phyloP scores from a whole-genome alignment of 2,329 filamentous ascomycete species.

The Cercospora sojina region DNA sequence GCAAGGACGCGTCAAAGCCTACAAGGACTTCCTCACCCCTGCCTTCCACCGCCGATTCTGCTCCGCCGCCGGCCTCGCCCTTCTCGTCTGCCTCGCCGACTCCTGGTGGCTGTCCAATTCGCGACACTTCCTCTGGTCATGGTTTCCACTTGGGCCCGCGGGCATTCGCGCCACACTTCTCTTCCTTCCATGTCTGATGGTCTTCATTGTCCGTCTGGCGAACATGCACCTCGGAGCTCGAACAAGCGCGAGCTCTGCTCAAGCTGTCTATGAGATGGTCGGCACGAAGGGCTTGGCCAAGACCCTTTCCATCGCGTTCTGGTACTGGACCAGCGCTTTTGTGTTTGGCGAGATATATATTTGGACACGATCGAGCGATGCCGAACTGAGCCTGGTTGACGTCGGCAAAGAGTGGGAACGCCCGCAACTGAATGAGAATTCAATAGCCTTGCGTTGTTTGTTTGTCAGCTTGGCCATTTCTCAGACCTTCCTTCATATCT shows the following conservation, averaged over 20 bases:
- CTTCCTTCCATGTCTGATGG: constrained; percentile 70
- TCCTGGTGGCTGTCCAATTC: constrained; percentile 70
- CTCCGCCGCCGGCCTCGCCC: constrained; percentile 67
- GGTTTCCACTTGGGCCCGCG: constrained; percentile 76
- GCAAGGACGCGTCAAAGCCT: constrained; percentile 52
- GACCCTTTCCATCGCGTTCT: constrained; percentile 57
- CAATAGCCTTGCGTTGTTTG: constrained; percentile 74
- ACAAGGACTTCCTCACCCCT: constrained; percentile 89
- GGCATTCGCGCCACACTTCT: constrained; percentile 73
- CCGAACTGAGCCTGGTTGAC: constrained; percentile 70
- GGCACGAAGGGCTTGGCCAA: constrained; percentile 12
- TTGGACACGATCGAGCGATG: constrained; percentile 60
- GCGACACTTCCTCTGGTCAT: constrained; percentile 63
- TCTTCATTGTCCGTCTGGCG: constrained; percentile 78
- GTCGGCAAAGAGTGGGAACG: constrained; percentile 65
- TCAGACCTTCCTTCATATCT: constrained; percentile 71
- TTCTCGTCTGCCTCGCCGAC: constrained; percentile 70
- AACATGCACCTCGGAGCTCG: constrained; percentile 47
- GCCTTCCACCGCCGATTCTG: constrained; percentile 84
- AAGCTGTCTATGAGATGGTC: constrained; percentile 60
- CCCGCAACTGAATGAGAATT: constrained; percentile 77
- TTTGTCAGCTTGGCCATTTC: constrained; percentile 66
- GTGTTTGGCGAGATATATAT: constrained; percentile 80
- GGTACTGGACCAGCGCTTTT: constrained; percentile 75
- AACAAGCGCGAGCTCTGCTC: constrained; percentile 67